phyloP scores from a whole-genome alignment of 2,329 filamentous ascomycete genomes.

The Cladosporium sp. region DNA sequence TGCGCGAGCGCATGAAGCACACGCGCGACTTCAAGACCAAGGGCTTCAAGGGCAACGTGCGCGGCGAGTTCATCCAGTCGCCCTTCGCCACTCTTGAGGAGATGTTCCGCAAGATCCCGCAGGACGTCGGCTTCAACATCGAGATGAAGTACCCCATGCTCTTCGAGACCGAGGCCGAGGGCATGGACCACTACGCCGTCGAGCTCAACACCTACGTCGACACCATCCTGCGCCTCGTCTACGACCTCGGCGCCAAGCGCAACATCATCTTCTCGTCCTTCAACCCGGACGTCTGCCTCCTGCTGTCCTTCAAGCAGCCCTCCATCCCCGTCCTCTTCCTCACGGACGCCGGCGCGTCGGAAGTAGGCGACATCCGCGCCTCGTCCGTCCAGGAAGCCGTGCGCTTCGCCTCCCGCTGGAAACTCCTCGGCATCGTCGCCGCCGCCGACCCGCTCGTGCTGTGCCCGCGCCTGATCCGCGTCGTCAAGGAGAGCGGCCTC shows the following conservation, averaged over 20 bases:
- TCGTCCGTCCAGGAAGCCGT: conserved; percentile 92
- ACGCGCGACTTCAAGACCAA: conserved; percentile 91
- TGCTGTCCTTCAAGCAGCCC: conserved; percentile 93
- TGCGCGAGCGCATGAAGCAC: conserved; percentile 89
- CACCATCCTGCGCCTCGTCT: conserved; percentile 82
- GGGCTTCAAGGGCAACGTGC: conserved; percentile 91
- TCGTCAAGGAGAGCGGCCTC: conserved; percentile 88
- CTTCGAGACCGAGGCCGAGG: conserved; percentile 86
- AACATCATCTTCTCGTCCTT: conserved; percentile 97
- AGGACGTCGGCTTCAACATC: conserved; percentile 89
- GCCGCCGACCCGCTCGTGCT: conserved; percentile 84
- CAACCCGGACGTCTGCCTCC: conserved; percentile 92
- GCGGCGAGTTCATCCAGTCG: conserved; percentile 90
- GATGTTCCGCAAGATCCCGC: conserved; percentile 77
- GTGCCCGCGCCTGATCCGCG: conserved; percentile 79
- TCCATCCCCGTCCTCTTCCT: conserved; percentile 94
- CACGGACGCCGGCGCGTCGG: conserved; percentile 74
- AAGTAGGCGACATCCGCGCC: conserved; percentile 82
- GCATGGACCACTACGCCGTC: conserved; percentile 94
- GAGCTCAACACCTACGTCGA: conserved; percentile 97
- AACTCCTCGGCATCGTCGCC: conserved; percentile 82
- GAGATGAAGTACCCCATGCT: conserved; percentile 99
- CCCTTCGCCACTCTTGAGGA: conserved; percentile 94
- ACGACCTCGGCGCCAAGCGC: conserved; percentile 72
- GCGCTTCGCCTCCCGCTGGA: conserved; percentile 91